Evolutionary conservation across 345 rosid genomes (phyloP), one percentile per base, ranked within the genome.

Genomic region (Linum usitatissimum): DNA sequence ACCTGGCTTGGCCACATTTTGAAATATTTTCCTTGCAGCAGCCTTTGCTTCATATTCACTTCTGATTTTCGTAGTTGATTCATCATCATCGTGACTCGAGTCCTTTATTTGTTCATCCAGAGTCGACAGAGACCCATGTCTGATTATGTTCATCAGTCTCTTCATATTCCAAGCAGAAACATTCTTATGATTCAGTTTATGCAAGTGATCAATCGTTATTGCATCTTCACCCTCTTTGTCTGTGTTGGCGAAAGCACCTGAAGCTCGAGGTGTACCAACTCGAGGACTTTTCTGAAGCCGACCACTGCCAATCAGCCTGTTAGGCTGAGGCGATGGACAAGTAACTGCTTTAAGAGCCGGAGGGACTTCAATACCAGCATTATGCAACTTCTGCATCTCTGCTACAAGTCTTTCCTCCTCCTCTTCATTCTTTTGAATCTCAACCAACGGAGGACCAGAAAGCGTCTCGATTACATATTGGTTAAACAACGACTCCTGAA

Each of bases 111-210:
- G 69, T 30, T 68, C 76, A 64, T 73, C 76, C 57, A 73, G 53
- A 0, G 76, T 73, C 23, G 69, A 60, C 39, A 73, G 36, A 68
- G 72, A 15, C n/a, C 76, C 76, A 68, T 60, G 15, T 15, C 69
- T 55, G 55, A 73, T 61, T 53, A 73, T 73, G 63, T 68, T 73
- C 36, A 73, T 68, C 30, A 73, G 69, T 69, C 76, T 73, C 72
- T 73, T 73, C 76, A 73, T 73, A 64, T 73, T 73, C 76, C 76
- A 73, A 49, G 76, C 76, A 64, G 69, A 68, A 55, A 73, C 72
- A 68, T 73, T 73, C 64, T 60, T 68, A 5, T 65, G 69, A 57
- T 62, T 73, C 67, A 73, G 59, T 23, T 53, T 73, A 62, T 73
- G 77, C 70, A 73, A 58, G 30, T 68, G 73, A 59, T 73, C 70